Conservation (phyloP, 257 asterid species). For the Penstemon davidsonii region DNA sequence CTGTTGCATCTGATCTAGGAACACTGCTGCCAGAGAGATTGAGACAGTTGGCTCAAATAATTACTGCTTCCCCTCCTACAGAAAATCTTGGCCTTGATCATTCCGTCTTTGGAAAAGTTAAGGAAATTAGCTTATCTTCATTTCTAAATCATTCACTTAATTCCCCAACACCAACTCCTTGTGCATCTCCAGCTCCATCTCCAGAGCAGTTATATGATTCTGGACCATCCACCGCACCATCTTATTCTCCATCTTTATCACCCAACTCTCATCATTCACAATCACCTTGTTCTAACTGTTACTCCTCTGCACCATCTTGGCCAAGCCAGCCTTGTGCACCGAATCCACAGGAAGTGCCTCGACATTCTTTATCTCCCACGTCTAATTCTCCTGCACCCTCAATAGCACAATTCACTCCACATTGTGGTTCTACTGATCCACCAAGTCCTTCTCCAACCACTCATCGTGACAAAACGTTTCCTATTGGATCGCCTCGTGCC, state of each 20-base stretch:
- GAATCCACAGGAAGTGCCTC: conserved; percentile 25
- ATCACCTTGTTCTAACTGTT: conserved; percentile 36
- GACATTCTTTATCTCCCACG: conserved; percentile 28
- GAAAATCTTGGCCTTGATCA: conserved; percentile 82
- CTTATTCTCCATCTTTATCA: conserved; percentile 31
- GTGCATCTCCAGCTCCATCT: conserved; percentile 41
- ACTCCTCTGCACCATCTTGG: conserved; percentile 33
- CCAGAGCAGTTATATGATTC: conserved; percentile 24
- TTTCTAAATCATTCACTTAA: conserved; percentile 49
- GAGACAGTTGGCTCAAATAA: conserved; percentile 62
- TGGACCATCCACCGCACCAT: conserved; percentile 46
- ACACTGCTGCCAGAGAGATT: conserved; percentile 56
- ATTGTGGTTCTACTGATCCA: conserved; percentile 36
- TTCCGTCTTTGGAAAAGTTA: conserved; percentile 75
- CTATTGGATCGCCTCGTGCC: conserved; percentile 38
- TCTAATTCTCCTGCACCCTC: conserved; percentile 40
- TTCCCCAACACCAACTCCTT: conserved; percentile 50
- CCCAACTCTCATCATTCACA: no score
- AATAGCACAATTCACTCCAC: conserved; percentile 28
- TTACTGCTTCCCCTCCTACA: conserved; percentile 46
- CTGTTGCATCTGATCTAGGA: conserved; percentile 53
- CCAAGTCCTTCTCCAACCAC: conserved; percentile 44
- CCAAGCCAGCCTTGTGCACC: conserved; percentile 32
- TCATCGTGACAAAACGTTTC: conserved; percentile 29
- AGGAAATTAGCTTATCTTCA: conserved; percentile 70